Percentiles rank a stretch among this genome's conserved stretches.
Conservation (phyloP, 2,329 filamentous ascomycete species). For the Malbranchea zuffiana region DNA sequence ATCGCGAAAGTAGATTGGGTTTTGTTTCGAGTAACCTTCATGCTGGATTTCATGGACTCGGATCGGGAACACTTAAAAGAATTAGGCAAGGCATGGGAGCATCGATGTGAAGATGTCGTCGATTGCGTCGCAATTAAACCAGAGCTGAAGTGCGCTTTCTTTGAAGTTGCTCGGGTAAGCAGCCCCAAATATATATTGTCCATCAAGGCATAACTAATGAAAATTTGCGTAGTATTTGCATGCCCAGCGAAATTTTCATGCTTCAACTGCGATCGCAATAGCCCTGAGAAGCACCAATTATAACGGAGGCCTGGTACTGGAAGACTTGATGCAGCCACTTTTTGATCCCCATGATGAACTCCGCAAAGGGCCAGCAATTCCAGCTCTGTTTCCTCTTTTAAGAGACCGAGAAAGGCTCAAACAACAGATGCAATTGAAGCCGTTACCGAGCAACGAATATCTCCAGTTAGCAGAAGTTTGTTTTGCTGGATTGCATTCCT, state of each 20-base stretch:
- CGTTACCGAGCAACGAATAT: too few relatives aligned
- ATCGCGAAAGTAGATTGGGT: background rate
- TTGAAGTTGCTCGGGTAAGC: background rate
- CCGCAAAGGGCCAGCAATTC: background rate
- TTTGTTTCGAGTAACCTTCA: background rate
- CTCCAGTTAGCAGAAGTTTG: too few relatives aligned
- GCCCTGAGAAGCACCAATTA: background rate
- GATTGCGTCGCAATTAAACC: background rate
- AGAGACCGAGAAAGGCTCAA: too few relatives aligned
- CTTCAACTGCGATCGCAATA: background rate
- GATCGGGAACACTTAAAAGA: background rate
- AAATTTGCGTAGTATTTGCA: background rate
- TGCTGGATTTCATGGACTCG: slow-evolving; percentile 1
- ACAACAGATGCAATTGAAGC: too few relatives aligned
- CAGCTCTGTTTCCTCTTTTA: background rate
- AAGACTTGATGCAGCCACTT: background rate
- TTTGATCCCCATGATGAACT: background rate
- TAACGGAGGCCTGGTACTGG: background rate
- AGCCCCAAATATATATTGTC: too few relatives aligned
- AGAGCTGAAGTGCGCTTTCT: background rate
- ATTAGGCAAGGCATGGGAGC: background rate
- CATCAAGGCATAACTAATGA: background rate
- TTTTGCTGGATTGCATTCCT: too few relatives aligned
- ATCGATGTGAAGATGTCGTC: background rate
- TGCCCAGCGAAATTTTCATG: background rate